These are phyloP conservation scores for Fusarium lyarnte DNA, from an alignment of 2,329 filamentous ascomycete species.

Conservation along the genomic window DNA sequence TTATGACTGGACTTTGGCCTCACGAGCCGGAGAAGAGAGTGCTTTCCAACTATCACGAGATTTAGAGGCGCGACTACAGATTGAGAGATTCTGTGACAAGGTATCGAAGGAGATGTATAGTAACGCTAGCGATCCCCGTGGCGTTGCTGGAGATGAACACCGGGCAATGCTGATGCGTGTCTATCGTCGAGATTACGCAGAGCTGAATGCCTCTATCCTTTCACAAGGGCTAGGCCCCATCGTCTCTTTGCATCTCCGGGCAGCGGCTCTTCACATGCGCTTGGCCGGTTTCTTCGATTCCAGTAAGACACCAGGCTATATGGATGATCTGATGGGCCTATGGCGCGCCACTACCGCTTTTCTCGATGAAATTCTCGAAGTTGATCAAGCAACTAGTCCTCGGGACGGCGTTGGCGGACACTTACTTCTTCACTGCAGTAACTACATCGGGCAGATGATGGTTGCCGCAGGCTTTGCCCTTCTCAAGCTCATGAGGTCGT, in stretches of 20 bases:
- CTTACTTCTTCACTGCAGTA: conserved; percentile 73
- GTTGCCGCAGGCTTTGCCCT: conserved; percentile 82
- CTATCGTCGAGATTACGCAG: conserved; percentile 71
- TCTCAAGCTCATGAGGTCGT: conserved; percentile 80
- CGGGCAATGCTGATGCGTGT: conserved; percentile 73
- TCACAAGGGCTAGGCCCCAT: conserved; percentile 67
- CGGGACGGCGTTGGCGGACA: conserved; percentile 59
- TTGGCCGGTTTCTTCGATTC: conserved; percentile 85
- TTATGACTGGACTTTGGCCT: conserved; percentile 78
- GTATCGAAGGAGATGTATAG: conserved; percentile 83
- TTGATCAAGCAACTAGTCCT: conserved; percentile 59
- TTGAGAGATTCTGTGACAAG: conserved; percentile 80
- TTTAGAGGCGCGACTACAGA: conserved; percentile 73
- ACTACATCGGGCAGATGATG: conserved; percentile 86
- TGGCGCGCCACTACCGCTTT: conserved; percentile 78
- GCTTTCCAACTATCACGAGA: conserved; percentile 68
- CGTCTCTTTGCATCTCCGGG: conserved; percentile 73
- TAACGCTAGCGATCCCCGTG: conserved; percentile 77
- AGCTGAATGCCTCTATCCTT: conserved; percentile 69
- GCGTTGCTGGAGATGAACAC: conserved; percentile 73
- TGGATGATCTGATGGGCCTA: conserved; percentile 78
- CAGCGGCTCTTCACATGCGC: conserved; percentile 78
- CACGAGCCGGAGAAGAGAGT: conserved; percentile 67
- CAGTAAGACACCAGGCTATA: conserved; percentile 74
- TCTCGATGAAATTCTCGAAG: conserved; percentile 70